Base-by-base conservation (phyloP, 2,329 filamentous ascomycete species). In the Clarireedia hainanense region DNA sequence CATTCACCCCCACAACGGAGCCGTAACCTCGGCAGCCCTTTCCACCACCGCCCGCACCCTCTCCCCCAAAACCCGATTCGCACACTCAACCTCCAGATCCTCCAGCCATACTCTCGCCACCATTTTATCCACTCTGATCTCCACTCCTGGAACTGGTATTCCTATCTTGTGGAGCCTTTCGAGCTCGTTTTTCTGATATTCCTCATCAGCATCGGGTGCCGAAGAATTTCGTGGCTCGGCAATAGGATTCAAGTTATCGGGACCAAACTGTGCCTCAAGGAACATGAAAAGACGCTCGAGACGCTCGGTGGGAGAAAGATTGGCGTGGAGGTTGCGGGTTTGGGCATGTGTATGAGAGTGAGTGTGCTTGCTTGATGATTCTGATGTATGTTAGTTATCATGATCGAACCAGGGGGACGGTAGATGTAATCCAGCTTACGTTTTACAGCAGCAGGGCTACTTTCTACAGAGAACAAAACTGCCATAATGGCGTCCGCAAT, bases 401-500 rank as follows among this genome's bases (percentile, higher is more conserved):
- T 10, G 27, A 23, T 26, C 34, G 20, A 46, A 52, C 54, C 49
- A 63, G 57, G 67, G 58, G 20, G 57, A 43, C 64, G n/a, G 15
- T 27, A 12, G 17, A 26, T 12, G 34, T 65, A 37, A 63, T 68
- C 34, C 50, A 39, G 73, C 80, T 73, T 77, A 88, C 90, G 88
- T 73, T 94, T 95, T 50, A 99, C 92, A 12, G 94, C 92, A 14
- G 94, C 94, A 5, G 92, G 94, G 53, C 89, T 95, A 71, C 87
- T 95, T 73, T 99, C 94, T 23, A 96, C 89, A 0, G 88, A 91
- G 64, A 96, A 84, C 10, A 99, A 79, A 2, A 96, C 90, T 0
- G 91, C 91, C 78, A 97, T 89, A 54, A 97, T 88, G 15, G 94
- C 91, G 72, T 99, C 94, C n/a, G 94, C 94, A 66, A 99, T 95